A percentile compares a stretch with the other conserved stretches of the same genome.
Conservation (phyloP, 768 basidiomycete genomes). For the Lactarius akahatsu region DNA sequence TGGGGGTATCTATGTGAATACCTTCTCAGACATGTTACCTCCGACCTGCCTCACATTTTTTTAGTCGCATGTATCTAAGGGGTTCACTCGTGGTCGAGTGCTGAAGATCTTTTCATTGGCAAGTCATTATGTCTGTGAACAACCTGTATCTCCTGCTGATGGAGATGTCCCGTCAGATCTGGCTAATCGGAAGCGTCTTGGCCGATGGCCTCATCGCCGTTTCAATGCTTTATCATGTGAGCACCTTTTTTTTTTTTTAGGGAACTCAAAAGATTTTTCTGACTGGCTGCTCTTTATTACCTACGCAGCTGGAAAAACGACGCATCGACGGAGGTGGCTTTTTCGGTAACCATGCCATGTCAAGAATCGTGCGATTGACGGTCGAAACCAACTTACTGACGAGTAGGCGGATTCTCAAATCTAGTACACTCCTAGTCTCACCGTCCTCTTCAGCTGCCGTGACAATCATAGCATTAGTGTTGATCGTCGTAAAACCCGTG, state of each 20-base stretch:
- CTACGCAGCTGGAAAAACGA: not conserved
- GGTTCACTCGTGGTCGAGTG: not conserved
- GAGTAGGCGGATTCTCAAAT: not conserved
- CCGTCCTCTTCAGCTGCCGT: not conserved
- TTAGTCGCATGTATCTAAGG: not conserved
- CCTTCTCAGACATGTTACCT: not conserved
- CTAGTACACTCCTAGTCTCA: not conserved
- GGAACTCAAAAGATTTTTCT: not conserved
- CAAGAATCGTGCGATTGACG: not conserved
- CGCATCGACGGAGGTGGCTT: too few species aligned
- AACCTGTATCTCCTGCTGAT: not conserved
- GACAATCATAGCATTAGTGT: not conserved
- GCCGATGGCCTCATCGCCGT: not conserved
- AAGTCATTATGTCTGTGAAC: not conserved
- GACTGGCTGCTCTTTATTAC: not conserved
- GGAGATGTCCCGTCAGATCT: not conserved
- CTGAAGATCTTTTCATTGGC: not conserved
- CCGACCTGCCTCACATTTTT: not conserved
- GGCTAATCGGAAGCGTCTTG: not conserved
- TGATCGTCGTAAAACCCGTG: constrained; percentile 2
- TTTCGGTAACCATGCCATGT: not conserved
- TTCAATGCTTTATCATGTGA: not conserved
- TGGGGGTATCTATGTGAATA: not conserved
- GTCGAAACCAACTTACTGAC: constrained; percentile 4
- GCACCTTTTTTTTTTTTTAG: not conserved